Evolutionary conservation across 2,329 filamentous ascomycete species (phyloP).

Genomic region (Fonsecaea multimorphosa): DNA sequence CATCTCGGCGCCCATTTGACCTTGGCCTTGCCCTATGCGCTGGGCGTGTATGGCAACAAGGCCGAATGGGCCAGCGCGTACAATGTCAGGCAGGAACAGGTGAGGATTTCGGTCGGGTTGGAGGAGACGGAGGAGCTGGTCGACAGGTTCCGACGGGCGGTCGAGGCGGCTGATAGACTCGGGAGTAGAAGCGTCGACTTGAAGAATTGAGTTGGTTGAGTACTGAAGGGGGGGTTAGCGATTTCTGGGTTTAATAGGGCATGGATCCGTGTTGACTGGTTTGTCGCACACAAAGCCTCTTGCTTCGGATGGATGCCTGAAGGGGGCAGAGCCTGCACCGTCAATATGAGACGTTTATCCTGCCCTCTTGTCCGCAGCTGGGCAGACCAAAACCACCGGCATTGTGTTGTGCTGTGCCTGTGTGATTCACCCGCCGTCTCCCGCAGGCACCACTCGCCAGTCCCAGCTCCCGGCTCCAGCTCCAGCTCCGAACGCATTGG

Average conservation of each 20-base stretch:
- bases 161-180: conserved; percentile 27
- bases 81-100: conserved; percentile 23
- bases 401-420: too few relatives aligned
- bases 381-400: too few relatives aligned
- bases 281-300: neutral
- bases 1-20: conserved; percentile 35
- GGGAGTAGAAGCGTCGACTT: neutral
- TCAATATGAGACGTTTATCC: too few relatives aligned
- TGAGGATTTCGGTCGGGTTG: conserved; percentile 32
- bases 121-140: conserved; percentile 30
- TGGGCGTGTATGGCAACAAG: conserved; percentile 25
- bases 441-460: too few relatives aligned
- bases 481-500: too few relatives aligned
- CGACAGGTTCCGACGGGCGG: conserved; percentile 26
- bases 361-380: too few relatives aligned
- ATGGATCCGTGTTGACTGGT: neutral
- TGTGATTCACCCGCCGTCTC: too few relatives aligned
- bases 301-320: neutral
- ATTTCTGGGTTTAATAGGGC: neutral
- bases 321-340: too few relatives aligned
- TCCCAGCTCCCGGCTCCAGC: too few relatives aligned
- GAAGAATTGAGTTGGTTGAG: neutral
- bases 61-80: conserved; percentile 30
- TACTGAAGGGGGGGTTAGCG: neutral
- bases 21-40: conserved; percentile 28